These are phyloP conservation scores for Nothomitra cinnamomea DNA, from an alignment of 2,329 filamentous ascomycete species.

Conservation along the genomic window DNA sequence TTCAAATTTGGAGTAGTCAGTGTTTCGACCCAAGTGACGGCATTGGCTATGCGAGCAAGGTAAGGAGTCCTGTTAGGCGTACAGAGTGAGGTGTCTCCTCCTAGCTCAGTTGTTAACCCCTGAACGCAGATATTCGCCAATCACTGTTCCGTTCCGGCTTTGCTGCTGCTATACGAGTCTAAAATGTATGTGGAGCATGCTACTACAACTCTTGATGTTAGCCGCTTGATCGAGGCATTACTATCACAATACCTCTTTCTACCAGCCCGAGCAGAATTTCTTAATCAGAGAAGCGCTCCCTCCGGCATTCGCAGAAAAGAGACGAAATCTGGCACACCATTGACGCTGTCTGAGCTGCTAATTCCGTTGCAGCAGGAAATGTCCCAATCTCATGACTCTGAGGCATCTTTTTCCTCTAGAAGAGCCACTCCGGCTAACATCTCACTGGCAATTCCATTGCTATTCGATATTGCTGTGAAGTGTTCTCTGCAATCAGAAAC, in stretches of 20 bases:
- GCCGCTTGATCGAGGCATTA: conserved; percentile 1
- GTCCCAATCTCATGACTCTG: neutral
- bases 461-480: conserved; percentile 2
- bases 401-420: neutral
- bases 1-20: conserved; percentile 2
- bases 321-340: neutral
- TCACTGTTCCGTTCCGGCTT: conserved; percentile 1
- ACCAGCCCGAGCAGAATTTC: conserved; percentile 1
- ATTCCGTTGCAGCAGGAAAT: neutral
- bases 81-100: neutral
- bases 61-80: neutral
- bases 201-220: neutral
- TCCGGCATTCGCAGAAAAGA: neutral
- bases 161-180: conserved; percentile 4
- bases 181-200: neutral
- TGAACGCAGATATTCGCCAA: conserved; percentile 1
- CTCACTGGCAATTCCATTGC: neutral
- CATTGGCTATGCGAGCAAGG: neutral
- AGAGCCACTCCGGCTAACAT: neutral
- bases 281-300: neutral
- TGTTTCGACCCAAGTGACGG: neutral
- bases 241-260: conserved; percentile 4
- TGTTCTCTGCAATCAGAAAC: neutral
- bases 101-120: neutral
- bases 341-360: neutral